These are phyloP conservation scores for Phialophora chinensis DNA, from an alignment of 2,329 filamentous ascomycete species.

Conservation along the genomic window DNA sequence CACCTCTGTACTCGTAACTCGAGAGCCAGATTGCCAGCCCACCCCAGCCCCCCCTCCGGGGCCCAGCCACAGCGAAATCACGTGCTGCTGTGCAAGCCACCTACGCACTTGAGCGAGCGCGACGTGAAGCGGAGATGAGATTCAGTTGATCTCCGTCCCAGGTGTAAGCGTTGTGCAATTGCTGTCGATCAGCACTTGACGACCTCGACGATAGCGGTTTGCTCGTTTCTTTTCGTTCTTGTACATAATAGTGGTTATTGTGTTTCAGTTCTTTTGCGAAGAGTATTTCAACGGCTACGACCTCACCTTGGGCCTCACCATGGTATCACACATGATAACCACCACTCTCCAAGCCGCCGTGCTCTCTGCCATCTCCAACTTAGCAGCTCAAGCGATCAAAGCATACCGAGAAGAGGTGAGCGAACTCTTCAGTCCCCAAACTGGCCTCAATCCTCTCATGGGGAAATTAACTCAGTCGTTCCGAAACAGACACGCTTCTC, in stretches of 20 bases:
- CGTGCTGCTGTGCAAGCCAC: not conserved
- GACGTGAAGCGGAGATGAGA: not conserved
- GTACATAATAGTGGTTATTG: not conserved
- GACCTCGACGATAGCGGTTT: not conserved
- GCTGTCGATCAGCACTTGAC: not conserved
- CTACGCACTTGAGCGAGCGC: not conserved
- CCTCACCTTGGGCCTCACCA: constrained; percentile 12
- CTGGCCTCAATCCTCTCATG: not conserved
- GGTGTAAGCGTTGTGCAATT: not conserved
- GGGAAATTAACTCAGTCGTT: not conserved
- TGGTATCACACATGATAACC: constrained; percentile 53
- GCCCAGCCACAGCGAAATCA: not conserved
- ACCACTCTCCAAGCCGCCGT: constrained; percentile 70
- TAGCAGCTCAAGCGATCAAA: constrained; percentile 73
- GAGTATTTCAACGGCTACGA: not conserved
- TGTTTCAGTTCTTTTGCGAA: not conserved
- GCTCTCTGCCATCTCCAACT: constrained; percentile 71
- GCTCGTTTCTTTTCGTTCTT: not conserved
- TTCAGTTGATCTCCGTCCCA: not conserved
- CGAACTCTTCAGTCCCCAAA: not conserved
- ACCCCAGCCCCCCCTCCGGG: not conserved
- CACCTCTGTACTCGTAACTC: not conserved
- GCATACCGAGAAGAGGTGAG: constrained; percentile 55
- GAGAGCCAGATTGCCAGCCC: not conserved
- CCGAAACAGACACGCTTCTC: constrained; percentile 52